These are phyloP conservation scores for Coprinopsis sp. DNA, from an alignment of 768 basidiomycete species.

Conservation along the genomic window DNA sequence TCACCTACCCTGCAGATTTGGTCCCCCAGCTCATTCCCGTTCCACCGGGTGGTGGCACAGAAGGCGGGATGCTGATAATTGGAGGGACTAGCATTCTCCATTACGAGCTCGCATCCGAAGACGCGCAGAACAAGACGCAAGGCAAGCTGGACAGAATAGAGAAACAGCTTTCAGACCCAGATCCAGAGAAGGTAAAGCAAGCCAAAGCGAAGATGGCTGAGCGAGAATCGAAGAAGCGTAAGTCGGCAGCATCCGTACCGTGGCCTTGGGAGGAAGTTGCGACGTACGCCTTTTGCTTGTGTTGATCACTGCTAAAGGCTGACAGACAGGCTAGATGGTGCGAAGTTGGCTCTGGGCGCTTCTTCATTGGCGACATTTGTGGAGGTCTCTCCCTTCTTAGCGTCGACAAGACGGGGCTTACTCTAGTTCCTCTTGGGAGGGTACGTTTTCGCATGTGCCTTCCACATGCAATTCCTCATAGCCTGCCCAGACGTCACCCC, in stretches of 20 bases:
- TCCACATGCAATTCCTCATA: constrained; percentile 5
- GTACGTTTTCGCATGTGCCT: constrained; percentile 30
- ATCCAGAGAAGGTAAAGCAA: constrained; percentile 35
- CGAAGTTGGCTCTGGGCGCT: constrained; percentile 42
- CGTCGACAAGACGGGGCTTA: constrained; percentile 42
- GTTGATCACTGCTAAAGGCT: constrained; percentile 2
- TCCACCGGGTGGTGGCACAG: constrained; percentile 19
- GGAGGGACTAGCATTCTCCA: constrained; percentile 64
- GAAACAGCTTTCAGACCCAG: constrained; percentile 43
- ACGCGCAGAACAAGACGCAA: constrained; percentile 46
- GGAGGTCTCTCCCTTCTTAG: constrained; percentile 69
- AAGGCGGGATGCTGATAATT: constrained; percentile 65
- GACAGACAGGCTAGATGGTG: constrained; percentile 40
- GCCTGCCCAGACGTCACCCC: constrained; percentile 56
- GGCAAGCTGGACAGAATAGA: constrained; percentile 53
- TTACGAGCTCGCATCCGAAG: constrained; percentile 49
- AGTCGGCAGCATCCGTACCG: constrained; percentile 49
- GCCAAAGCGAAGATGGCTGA: constrained; percentile 57
- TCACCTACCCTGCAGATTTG: constrained; percentile 39
- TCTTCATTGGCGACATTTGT: constrained; percentile 65
- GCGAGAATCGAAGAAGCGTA: constrained; percentile 49
- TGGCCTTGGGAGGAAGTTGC: constrained; percentile 78
- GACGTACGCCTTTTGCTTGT: constrained; percentile 43
- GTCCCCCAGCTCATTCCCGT: constrained; percentile 40
- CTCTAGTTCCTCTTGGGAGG: constrained; percentile 67